phyloP scores from a whole-genome alignment of 805 yeast genomes.

The Metschnikowia reukaufii region DNA sequence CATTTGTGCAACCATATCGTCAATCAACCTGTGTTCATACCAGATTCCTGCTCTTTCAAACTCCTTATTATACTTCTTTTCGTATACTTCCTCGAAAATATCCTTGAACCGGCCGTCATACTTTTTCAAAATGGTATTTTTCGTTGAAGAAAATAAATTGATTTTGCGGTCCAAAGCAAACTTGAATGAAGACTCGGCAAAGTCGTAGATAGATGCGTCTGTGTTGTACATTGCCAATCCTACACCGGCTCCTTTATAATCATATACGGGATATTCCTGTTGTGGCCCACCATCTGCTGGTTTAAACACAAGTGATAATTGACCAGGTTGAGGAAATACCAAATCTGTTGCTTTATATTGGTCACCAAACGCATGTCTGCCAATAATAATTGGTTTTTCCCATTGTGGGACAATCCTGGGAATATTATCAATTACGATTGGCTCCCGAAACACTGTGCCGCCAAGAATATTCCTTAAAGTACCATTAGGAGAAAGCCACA shows the following conservation, averaged over 20 bases:
- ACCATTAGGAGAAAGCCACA: conserved; percentile 88
- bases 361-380: conserved; percentile 85
- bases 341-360: conserved; percentile 81
- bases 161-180: conserved; percentile 64
- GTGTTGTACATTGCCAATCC: conserved; percentile 84
- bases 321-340: conserved; percentile 65
- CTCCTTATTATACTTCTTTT: conserved; percentile 50
- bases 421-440: conserved; percentile 73
- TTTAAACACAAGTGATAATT: conserved; percentile 62
- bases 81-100: conserved; percentile 69
- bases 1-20: conserved; percentile 91
- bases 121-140: conserved; percentile 77
- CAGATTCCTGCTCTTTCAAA: conserved; percentile 63
- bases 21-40: conserved; percentile 81
- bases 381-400: conserved; percentile 81
- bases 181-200: conserved; percentile 78
- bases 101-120: conserved; percentile 84
- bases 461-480: conserved; percentile 78
- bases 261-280: conserved; percentile 52
- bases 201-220: conserved; percentile 71
- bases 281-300: conserved; percentile 58
- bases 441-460: conserved; percentile 84
- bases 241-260: conserved; percentile 68
- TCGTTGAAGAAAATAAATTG: conserved; percentile 69
- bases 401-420: conserved; percentile 78